Base-by-base conservation (phyloP, 2,329 filamentous ascomycete genomes). In the Diaporthe sp. region DNA sequence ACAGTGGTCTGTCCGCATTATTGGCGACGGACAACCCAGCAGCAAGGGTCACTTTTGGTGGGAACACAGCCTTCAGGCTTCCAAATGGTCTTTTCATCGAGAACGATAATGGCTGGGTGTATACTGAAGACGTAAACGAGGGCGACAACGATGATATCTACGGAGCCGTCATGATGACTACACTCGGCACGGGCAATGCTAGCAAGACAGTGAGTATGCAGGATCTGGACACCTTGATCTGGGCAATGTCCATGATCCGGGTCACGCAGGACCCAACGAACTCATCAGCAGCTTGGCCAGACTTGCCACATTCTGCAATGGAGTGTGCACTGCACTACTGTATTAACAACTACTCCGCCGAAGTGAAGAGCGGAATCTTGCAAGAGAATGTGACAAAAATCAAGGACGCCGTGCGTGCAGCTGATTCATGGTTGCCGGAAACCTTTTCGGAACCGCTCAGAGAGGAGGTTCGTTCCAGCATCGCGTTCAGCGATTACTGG, bases 251-350 rank as follows among this genome's bases (percentile, higher is more conserved):
- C 2, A 74, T 74, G 51, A 68, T 74, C 4, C 34, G 49, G 13
- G 72, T 58, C 39, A 70, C 17, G 5, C 15, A 37, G 22, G 72
- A 74, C 19, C 39, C 39, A 22, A 55, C 49, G 8, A 68, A 60
- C 28, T 55, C 60, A 17, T 55, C 51, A 1, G 49, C 51, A 62
- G 67, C 58, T 46, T 75, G 68, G 73, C 73, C 73, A 34, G 19
- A 75, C 13, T 22, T 75, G 4, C 55, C 67, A 28, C 68, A 39
- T 10, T 25, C 44, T 25, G 65, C 73, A 1, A 12, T 46, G 53
- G 73, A 75, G 37, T 72, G 73, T 37, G 73, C 51, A 7, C 55
- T 75, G 1, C 49, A 72, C 57, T 72, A 70, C 28, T 75, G 68
- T 4, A 58, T 75, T 9, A 75, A 72, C 67, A 58, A 46, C 8